These are phyloP conservation scores for Russula vinacea DNA, from an alignment of 768 basidiomycete genomes.

Conservation along the genomic window DNA sequence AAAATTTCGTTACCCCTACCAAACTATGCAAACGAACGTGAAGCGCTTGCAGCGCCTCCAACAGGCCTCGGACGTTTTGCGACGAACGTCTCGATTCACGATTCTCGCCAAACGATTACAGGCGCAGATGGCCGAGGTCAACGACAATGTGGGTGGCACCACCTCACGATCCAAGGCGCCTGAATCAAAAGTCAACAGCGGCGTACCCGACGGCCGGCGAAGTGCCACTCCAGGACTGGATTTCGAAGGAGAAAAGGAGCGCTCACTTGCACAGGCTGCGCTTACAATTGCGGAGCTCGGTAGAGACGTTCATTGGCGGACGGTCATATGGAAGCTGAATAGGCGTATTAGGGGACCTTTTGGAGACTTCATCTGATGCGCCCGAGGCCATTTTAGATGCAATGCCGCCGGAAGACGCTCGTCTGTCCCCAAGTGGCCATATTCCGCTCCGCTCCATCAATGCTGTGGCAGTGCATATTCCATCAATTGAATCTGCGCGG, in stretches of 20 bases:
- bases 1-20: slow-evolving; percentile 85
- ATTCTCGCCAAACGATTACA: slow-evolving; percentile 80
- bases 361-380: slow-evolving; percentile 15
- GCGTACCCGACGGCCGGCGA: slow-evolving; percentile 20
- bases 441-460: slow-evolving; percentile 67
- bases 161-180: slow-evolving; percentile 10
- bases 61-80: slow-evolving; percentile 77
- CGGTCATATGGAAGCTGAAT: neutral
- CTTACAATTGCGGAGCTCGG: slow-evolving; percentile 88
- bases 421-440: neutral
- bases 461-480: slow-evolving; percentile 65
- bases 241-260: slow-evolving; percentile 75
- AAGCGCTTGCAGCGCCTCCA: slow-evolving; percentile 73
- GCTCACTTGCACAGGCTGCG: slow-evolving; percentile 91
- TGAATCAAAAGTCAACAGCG: slow-evolving; percentile 26
- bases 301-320: slow-evolving; percentile 38
- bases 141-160: slow-evolving; percentile 26
- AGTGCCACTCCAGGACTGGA: slow-evolving; percentile 36
- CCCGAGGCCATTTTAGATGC: neutral
- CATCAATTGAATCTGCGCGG: slow-evolving; percentile 69
- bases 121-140: slow-evolving; percentile 75
- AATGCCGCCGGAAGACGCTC: neutral
- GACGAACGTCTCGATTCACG: slow-evolving; percentile 81
- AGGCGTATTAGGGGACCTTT: slow-evolving; percentile 21
- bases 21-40: slow-evolving; percentile 68